These are phyloP conservation scores for Raffaelea deltoideospora DNA, from an alignment of 2,329 filamentous ascomycete genomes.

Conservation along the genomic window DNA sequence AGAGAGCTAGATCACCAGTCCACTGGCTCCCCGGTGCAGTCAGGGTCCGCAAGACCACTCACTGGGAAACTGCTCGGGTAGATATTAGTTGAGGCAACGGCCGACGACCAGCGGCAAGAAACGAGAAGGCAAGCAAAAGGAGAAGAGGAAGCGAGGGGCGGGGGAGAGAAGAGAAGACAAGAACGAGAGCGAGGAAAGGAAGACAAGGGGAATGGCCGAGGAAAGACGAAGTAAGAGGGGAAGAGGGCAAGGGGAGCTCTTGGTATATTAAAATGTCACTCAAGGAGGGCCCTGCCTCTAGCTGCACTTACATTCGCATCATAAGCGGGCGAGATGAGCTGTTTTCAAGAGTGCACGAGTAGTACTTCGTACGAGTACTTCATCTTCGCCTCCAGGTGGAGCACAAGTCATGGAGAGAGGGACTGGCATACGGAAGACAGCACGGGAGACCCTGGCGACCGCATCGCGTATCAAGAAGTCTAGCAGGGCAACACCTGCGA, in stretches of 20 bases:
- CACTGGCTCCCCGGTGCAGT: too few species aligned
- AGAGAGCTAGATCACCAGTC: too few species aligned
- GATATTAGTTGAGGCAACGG: constrained; percentile 4
- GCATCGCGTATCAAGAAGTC: constrained; percentile 17
- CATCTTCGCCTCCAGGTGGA: too few species aligned
- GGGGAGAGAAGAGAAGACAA: neutral
- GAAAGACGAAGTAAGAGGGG: neutral
- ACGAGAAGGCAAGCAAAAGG: neutral
- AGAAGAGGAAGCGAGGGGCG: neutral
- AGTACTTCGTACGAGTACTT: too few species aligned
- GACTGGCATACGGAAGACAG: too few species aligned
- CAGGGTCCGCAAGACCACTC: too few species aligned
- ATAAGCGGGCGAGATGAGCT: too few species aligned
- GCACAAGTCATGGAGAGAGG: too few species aligned
- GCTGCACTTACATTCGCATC: too few species aligned
- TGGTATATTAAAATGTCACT: neutral
- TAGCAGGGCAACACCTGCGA: constrained; percentile 12
- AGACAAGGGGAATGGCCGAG: neutral
- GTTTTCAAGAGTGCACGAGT: too few species aligned
- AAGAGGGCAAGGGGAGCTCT: neutral
- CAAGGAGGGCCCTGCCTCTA: too few species aligned
- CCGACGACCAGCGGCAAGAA: neutral
- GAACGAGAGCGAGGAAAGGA: neutral
- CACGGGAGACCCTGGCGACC: constrained; percentile 15
- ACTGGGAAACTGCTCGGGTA: neutral